Evolutionary conservation across 2,329 filamentous ascomycete genomes (phyloP).

Genomic region (Ascochyta viciae-villosae): DNA sequence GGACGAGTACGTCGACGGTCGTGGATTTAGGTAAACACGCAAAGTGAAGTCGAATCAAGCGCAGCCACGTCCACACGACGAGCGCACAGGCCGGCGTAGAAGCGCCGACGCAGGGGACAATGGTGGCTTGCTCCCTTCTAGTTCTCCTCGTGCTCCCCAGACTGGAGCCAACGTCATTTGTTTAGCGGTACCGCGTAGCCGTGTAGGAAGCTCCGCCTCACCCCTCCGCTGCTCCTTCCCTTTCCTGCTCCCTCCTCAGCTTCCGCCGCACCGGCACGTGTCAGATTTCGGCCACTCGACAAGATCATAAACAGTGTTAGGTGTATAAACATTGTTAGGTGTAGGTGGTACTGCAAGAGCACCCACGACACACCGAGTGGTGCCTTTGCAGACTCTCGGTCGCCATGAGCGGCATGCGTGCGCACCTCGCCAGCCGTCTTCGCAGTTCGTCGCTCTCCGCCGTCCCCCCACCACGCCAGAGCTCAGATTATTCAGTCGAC

Average conservation of each 20-base stretch:
- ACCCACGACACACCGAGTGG: not conserved
- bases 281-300: not conserved
- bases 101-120: not conserved
- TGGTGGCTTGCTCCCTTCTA: slow-evolving; percentile 17
- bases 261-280: slow-evolving; percentile 3
- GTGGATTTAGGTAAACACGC: not conserved
- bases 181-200: not conserved
- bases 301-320: too few species aligned
- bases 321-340: not conserved
- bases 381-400: not conserved
- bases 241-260: slow-evolving; percentile 3
- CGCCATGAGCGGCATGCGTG: slow-evolving; percentile 48
- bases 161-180: slow-evolving; percentile 13
- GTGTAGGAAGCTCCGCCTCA: too few species aligned
- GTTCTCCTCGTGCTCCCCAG: slow-evolving; percentile 8
- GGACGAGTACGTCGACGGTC: not conserved
- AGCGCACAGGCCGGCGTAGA: slow-evolving; percentile 2
- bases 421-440: slow-evolving; percentile 47
- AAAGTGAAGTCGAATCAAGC: slow-evolving; percentile 12
- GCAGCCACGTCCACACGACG: slow-evolving; percentile 2
- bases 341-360: not conserved
- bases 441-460: slow-evolving; percentile 56
- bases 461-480: slow-evolving; percentile 55
- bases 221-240: not conserved
- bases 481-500: slow-evolving; percentile 55